phyloP scores from a whole-genome alignment of 108 stramenopile genomes.

The Cyclotella atomus region DNA sequence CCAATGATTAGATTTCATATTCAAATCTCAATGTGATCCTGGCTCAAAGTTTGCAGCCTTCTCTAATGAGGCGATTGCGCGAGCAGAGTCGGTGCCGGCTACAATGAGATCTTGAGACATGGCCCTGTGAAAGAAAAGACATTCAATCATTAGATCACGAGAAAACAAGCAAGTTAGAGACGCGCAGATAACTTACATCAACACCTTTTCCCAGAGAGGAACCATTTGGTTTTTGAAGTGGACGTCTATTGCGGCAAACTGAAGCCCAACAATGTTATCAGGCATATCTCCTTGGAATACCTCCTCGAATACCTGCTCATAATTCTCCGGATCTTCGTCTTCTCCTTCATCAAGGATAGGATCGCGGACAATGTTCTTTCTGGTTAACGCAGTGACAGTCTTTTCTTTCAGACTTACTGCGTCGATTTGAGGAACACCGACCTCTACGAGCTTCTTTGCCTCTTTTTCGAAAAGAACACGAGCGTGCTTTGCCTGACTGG shows the following conservation, averaged over 20 bases:
- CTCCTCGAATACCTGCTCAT: slow-evolving; percentile 42
- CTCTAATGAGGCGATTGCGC: not conserved
- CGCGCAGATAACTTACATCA: not conserved
- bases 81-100: slow-evolving; percentile 8
- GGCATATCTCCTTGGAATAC: slow-evolving; percentile 32
- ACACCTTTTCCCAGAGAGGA: slow-evolving; percentile 5
- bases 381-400: not conserved
- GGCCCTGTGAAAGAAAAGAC: not conserved
- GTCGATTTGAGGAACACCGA: slow-evolving; percentile 26
- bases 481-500: slow-evolving; percentile 10
- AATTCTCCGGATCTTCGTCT: slow-evolving; percentile 26
- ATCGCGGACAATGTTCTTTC: slow-evolving; percentile 6
- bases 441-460: slow-evolving; percentile 15
- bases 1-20: not conserved
- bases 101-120: not conserved
- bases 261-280: slow-evolving; percentile 31
- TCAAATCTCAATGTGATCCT: not conserved
- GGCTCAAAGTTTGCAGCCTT: not conserved
- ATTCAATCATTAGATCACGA: not conserved
- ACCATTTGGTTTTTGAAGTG: not conserved
- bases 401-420: slow-evolving; percentile 16
- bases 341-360: slow-evolving; percentile 32
- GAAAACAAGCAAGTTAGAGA: not conserved
- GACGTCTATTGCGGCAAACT: slow-evolving; percentile 8
- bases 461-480: slow-evolving; percentile 41